Base-by-base conservation (phyloP, 805 yeast genomes). In the Candida takata region DNA sequence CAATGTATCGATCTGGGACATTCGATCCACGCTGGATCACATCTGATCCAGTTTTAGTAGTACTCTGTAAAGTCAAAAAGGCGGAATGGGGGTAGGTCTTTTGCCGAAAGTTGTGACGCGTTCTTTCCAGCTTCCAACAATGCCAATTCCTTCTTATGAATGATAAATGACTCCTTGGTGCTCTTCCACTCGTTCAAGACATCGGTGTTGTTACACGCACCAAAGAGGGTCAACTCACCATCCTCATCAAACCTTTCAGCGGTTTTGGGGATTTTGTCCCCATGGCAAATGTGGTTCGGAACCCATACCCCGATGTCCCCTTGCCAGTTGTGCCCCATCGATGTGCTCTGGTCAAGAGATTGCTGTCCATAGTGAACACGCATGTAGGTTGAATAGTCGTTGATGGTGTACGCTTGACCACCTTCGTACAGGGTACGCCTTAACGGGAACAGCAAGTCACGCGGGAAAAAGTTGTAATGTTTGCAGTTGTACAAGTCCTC, bases 221-320 rank as follows among this genome's bases (percentile, higher is more conserved):
- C 73, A 31, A 39, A 42, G 8, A 59, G 40, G 1, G 67, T 57
- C 25, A 65, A 46, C 11, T 46, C 39, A 4, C 57, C 52, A 12
- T 48, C 34, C 9, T 49, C 47, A 27, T 56, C 56, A 29, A 52
- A 43, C 44, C 51, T 52, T 12, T 38, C 29, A 17, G 47, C 49
- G 8, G 41, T 35, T 11, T 38, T 34, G n/a, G 70, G 69, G 7
- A 49, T 37, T 2, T 5, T 6, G 1, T 55, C 35, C 6, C 37
- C 31, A 26, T 50, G 47, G 48, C 74, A 69, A 8, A 62, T 44
- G 17, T 54, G 48, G 43, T 69, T 66, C 5, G 70, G 62, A 4
- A 70, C 72, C 76, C 75, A 70, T 24, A 69, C 43, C 16, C 57
- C 54, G 34, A 70, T 55, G 38, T 68, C 71, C n/a, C 45, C 36